Evolutionary conservation across 1,139 yeast genomes (phyloP), one percentile per base, ranked within the genome.

Genomic region (Candida tetrigidarum): DNA sequence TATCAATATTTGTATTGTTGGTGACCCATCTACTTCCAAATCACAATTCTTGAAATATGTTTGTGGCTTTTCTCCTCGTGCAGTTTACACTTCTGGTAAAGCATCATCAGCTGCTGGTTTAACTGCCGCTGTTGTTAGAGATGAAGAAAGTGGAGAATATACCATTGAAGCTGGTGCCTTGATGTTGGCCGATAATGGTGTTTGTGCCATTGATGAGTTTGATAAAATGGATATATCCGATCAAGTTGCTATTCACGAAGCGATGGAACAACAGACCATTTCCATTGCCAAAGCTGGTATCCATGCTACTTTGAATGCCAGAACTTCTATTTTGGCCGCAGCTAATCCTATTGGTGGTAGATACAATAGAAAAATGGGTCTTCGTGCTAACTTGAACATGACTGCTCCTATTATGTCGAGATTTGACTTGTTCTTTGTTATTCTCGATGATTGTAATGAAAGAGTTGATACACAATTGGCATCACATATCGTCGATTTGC

Each of bases 371-470:
- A 91, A 89, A 60, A 66, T 84, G 40, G 88, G 96, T 2, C 76
- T 93, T 50, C 76, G 97, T 51, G 84, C 96, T 43, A 93, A 93
- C 62, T 78, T 95, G 60, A 86, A 87, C 60, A 91, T 93, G 97
- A 89, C 97, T n/a, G 98, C 98, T 1, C 99, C 99, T 2, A 93
- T 93, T 63, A 93, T 93, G 97, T 92, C 98, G 27, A 85, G 99
- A 71, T 93, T 93, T 63, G 99, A 93, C 68, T 71, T 95, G 53
- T 95, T 95, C 64, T 93, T 95, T 61, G 98, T 93, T 28, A 86
- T 93, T 43, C 74, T 93, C 53, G 99, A 93, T 67, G 99, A 95
- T 60, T 89, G 97, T 62, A 93, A 93, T 59, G 97, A 90, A 60
- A 80, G 84, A 55, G 79, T 92, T 40, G 99, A 93, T 63, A 85